Evolutionary conservation across 2,329 filamentous ascomycete species (phyloP).

Genomic region (Hypomyces perniciosus): DNA sequence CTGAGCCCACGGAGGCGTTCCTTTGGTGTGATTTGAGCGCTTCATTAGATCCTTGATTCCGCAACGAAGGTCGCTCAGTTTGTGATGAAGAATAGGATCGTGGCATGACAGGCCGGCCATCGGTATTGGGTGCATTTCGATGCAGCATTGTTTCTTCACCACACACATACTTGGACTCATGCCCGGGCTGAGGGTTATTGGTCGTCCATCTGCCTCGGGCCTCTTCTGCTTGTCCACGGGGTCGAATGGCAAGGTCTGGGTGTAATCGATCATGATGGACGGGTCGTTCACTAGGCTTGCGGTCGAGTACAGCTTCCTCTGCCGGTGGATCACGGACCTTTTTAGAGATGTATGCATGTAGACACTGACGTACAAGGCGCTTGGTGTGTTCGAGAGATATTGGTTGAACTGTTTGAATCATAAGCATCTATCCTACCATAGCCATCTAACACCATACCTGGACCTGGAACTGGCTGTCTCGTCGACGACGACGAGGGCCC

Average conservation of each 20-base stretch:
- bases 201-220: not conserved
- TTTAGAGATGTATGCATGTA: conserved; percentile 26
- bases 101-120: conserved; percentile 14
- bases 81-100: conserved; percentile 43
- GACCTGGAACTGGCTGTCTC: not conserved
- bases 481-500: conserved; percentile 2
- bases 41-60: conserved; percentile 14
- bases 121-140: conserved; percentile 24
- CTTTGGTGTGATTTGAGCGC: conserved; percentile 14
- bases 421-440: conserved; percentile 7
- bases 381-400: conserved; percentile 31
- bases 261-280: conserved; percentile 10
- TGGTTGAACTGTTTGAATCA: conserved; percentile 19
- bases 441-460: conserved; percentile 9
- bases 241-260: conserved; percentile 3
- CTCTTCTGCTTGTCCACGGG: not conserved
- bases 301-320: conserved; percentile 12
- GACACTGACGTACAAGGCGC: conserved; percentile 27
- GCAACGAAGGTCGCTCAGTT: conserved; percentile 31
- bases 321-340: conserved; percentile 16
- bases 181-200: not conserved
- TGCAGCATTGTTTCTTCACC: conserved; percentile 34
- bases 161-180: conserved; percentile 25
- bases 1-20: conserved; percentile 14
- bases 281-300: not conserved